These are phyloP conservation scores for Globisporangium nodosum DNA, from an alignment of 352 stramenopile genomes.

Conservation along the genomic window DNA sequence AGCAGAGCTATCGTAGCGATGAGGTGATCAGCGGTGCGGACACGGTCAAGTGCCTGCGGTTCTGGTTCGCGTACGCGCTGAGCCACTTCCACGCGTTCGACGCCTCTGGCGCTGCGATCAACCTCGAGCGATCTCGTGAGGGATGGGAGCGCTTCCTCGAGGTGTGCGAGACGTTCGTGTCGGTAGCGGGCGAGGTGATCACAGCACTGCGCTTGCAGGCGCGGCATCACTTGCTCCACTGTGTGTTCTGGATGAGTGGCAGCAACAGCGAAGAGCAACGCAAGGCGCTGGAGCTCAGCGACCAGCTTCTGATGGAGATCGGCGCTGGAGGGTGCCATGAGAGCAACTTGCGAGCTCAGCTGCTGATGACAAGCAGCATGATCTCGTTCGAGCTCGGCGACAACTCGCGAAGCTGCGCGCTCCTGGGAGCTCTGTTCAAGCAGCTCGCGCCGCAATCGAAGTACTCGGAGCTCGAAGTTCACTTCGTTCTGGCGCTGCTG, in stretches of 20 bases:
- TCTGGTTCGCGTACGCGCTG: constrained; percentile 54
- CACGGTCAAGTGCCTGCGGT: constrained; percentile 23
- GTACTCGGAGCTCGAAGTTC: constrained; percentile 32
- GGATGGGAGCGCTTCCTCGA: constrained; percentile 39
- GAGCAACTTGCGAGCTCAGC: constrained; percentile 11
- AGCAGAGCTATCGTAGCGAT: background rate
- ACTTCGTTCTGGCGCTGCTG: constrained; percentile 26
- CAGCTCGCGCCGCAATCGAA: background rate
- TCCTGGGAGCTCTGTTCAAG: constrained; percentile 20
- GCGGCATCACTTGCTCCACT: constrained; percentile 28
- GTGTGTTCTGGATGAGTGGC: constrained; percentile 31
- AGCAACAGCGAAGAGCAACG: constrained; percentile 16
- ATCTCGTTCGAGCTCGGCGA: constrained; percentile 27
- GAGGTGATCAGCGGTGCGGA: background rate
- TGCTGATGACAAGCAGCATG: constrained; percentile 42
- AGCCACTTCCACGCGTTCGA: constrained; percentile 53
- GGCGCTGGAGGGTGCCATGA: background rate
- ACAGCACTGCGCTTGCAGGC: constrained; percentile 19
- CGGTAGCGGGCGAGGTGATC: constrained; percentile 10
- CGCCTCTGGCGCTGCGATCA: constrained; percentile 32
- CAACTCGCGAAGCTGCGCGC: constrained; percentile 10
- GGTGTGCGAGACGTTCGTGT: background rate
- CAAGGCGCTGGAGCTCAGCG: background rate
- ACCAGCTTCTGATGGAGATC: constrained; percentile 7
- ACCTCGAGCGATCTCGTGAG: constrained; percentile 30